These are phyloP conservation scores for Aspergillus kassunensis DNA, from an alignment of 495 filamentous ascomycete species.

Conservation along the genomic window DNA sequence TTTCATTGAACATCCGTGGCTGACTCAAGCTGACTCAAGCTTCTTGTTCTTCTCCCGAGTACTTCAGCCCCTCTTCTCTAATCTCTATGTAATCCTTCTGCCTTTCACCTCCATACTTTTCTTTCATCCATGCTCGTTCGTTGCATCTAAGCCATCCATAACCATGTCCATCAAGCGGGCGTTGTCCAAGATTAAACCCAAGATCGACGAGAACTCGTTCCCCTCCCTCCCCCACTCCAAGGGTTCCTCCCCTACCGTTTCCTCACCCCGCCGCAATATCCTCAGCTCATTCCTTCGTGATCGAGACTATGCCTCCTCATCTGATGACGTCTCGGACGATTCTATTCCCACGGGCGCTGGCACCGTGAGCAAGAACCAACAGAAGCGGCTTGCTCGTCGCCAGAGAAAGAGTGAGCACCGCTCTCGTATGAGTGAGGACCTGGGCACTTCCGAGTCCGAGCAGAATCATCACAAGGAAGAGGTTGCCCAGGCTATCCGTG, in stretches of 20 bases:
- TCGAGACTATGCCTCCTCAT: constrained; percentile 39
- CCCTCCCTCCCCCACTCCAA: constrained; percentile 12
- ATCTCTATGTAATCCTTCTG: constrained; percentile 1
- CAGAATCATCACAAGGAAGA: constrained; percentile 45
- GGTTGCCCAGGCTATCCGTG: constrained; percentile 27
- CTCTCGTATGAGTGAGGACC: constrained; percentile 50
- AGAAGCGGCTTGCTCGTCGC: constrained; percentile 44
- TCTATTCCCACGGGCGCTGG: constrained; percentile 24
- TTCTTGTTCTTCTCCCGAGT: background rate
- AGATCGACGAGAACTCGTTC: constrained; percentile 21
- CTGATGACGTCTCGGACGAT: constrained; percentile 48
- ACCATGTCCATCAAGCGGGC: constrained; percentile 46
- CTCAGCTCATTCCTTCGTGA: constrained; percentile 40
- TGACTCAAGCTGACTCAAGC: background rate
- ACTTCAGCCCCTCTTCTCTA: background rate
- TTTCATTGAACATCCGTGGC: background rate
- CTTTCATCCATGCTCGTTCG: background rate
- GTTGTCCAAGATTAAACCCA: constrained; percentile 38
- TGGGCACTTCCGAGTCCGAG: constrained; percentile 46
- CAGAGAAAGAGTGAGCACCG: constrained; percentile 39
- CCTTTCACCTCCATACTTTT: constrained; percentile 17
- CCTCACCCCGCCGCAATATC: constrained; percentile 40
- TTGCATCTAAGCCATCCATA: background rate
- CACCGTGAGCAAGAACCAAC: constrained; percentile 49
- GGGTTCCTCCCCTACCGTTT: constrained; percentile 1